Evolutionary conservation across 352 stramenopile genomes (phyloP), one percentile per base, ranked within the genome.

Genomic region (Globisporangium mamillatum): DNA sequence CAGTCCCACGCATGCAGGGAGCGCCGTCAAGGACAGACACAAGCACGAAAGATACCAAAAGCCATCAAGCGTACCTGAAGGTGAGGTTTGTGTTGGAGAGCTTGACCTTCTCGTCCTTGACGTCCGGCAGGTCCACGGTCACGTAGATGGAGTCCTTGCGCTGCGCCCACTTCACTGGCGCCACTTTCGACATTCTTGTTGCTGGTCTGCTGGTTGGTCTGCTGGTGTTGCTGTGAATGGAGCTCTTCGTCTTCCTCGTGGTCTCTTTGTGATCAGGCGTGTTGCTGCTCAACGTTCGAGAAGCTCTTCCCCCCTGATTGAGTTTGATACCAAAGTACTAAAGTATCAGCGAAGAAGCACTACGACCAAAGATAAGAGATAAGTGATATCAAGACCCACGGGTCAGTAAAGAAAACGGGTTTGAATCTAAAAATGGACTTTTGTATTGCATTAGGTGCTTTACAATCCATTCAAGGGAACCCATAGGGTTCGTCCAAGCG

Each of bases 81-180:
- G 82, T 93, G 18, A 98, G 86, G 69, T 81, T 94, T 68, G 92
- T 94, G 79, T 94, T 86, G 34, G 72, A 92, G 27, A 98, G 84
- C 65, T 86, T 84, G 53, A 98, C 91, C 75, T 97, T 91, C 76
- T 98, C 91, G 80, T 98, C 89, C 80, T 97, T 94, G 48, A 98
- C 90, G 70, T 98, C 97, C 70, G 92, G 80, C 34, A 99, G 77
- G 75, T 98, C 92, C 71, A 99, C 97, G 0, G 97, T 99, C 69
- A 99, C 86, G 73, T 98, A 99, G 25, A 99, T 67, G 68, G 95
- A 95, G 72, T 99, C 95, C 65, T 94, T 98, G 79, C 96, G 90
- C 78, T 99, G 97, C 59, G 97, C 97, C 95, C 96, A 99, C 81
- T 98, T 98, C 53, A 98, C 90, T 7, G 93, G 92, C 64, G 92